Conservation (phyloP, 2,329 filamentous ascomycete genomes). For the Phaeosphaeriaceae sp. region DNA sequence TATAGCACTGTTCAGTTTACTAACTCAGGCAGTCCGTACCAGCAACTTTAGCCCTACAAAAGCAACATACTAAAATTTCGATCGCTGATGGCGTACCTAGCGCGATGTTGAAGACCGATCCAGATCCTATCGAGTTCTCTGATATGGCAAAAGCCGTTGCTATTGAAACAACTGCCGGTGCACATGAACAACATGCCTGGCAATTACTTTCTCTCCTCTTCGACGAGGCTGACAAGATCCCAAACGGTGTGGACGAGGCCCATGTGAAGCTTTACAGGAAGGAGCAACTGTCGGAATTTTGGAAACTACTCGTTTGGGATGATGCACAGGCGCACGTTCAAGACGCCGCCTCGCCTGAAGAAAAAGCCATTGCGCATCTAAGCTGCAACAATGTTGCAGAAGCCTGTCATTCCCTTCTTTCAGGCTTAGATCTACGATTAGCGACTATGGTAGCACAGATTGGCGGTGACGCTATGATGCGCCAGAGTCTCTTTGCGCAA, state of each 20-base stretch:
- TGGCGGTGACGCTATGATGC: constrained; percentile 72
- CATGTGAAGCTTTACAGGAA: constrained; percentile 53
- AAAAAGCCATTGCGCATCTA: constrained; percentile 82
- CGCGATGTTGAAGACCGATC: constrained; percentile 56
- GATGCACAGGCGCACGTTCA: constrained; percentile 56
- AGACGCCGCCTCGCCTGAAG: constrained; percentile 71
- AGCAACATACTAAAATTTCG: constrained; percentile 56
- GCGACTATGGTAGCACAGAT: constrained; percentile 84
- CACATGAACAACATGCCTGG: constrained; percentile 80
- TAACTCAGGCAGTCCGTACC: constrained; percentile 58
- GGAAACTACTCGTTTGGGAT: constrained; percentile 54
- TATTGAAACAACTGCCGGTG: constrained; percentile 44
- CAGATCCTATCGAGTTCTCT: constrained; percentile 59
- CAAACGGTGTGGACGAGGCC: constrained; percentile 51
- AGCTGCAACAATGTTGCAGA: constrained; percentile 80
- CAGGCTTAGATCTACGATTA: constrained; percentile 80
- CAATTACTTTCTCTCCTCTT: constrained; percentile 86
- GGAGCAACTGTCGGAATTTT: constrained; percentile 72
- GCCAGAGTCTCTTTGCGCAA: constrained; percentile 78
- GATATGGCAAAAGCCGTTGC: constrained; percentile 55
- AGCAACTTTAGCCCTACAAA: constrained; percentile 62
- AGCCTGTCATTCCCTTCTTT: constrained; percentile 79
- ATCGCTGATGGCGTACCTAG: constrained; percentile 63
- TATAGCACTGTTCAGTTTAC: constrained; percentile 15
- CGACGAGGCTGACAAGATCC: constrained; percentile 59